Evolutionary conservation across 805 yeast species (phyloP), one percentile per base, ranked within the genome.

Genomic region (Debaryomyces tyrocola): DNA sequence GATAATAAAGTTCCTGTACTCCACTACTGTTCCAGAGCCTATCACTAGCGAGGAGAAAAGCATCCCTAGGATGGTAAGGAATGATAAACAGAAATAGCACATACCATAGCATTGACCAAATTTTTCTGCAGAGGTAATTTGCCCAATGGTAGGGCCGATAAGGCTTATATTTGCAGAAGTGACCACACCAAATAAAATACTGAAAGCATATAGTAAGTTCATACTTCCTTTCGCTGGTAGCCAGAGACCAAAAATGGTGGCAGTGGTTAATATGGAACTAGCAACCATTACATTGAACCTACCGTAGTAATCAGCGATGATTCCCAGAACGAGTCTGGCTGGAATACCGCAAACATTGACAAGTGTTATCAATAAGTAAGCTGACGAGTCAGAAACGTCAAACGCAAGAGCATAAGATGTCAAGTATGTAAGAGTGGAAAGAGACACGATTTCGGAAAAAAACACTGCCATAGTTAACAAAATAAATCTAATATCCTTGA

Each of bases 71-170:
- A 63, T 51, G 9, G 64, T 64, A 14, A 66, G 57, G 37, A 67
- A 59, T 21, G 66, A 61, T 39, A 74, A 69, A 43, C 70, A 67
- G 46, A 75, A 63, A 47, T 67, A 66, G 47, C 81, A 66, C 2
- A 84, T 74, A 1, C 84, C 76, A 57, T 78, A 80, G 15, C 82
- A 69, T 53, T 75, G 74, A 6, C 84, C 85, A 56, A 79, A 80
- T 50, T 73, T 76, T 38, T 75, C 75, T 1, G 78, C 74, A 43
- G 77, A 74, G 14, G 85, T 79, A 31, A 83, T 79, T 43, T 78
- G 82, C 0, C 83, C 84, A 33, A 79, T 68, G 53, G 85, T 78
- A 2, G 79, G 82, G 2, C 87, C 86, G 12, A 82, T 75, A 38
- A 82, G 56, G 3, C 85, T 74, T 41, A 82, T 65, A 4, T 81